Evolutionary conservation across 768 basidiomycete genomes (phyloP).

Genomic region (Tylopilus subfusipes): DNA sequence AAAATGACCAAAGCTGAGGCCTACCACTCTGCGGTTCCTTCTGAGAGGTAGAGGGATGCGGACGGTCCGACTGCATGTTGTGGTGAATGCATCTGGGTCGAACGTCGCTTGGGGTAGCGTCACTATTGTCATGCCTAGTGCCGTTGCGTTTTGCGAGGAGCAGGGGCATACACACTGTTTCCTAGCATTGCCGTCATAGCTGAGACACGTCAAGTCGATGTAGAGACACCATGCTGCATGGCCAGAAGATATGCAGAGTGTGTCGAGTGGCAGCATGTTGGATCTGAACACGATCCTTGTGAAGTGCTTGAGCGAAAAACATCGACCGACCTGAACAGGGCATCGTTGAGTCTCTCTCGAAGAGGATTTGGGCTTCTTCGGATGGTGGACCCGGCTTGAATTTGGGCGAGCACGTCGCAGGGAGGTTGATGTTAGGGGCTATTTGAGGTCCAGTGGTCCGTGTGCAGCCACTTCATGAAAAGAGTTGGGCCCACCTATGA

Average conservation of each 20-base stretch:
- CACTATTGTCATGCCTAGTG: no score
- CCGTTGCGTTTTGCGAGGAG: no score
- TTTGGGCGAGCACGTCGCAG: slow-evolving; percentile 86
- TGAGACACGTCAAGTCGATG: slow-evolving; percentile 91
- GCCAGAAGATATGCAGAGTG: slow-evolving; percentile 75
- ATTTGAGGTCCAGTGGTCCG: no score
- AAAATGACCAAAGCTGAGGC: slow-evolving; percentile 28
- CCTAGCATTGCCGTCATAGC: slow-evolving; percentile 94
- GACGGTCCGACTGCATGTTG: slow-evolving; percentile 55
- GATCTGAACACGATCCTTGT: no score
- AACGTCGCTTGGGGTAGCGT: slow-evolving; percentile 67
- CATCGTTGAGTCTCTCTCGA: slow-evolving; percentile 77
- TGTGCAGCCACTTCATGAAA: no score
- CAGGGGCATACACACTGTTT: slow-evolving; percentile 75
- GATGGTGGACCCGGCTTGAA: slow-evolving; percentile 95
- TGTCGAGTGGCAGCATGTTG: slow-evolving; percentile 55
- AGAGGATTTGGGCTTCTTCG: slow-evolving; percentile 91
- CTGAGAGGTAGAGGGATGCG: slow-evolving; percentile 46
- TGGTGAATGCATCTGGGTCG: slow-evolving; percentile 61
- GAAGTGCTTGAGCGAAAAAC: not conserved
- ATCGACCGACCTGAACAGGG: slow-evolving; percentile 63
- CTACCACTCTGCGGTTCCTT: slow-evolving; percentile 13
- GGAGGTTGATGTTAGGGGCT: slow-evolving; percentile 95
- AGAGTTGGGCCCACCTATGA: slow-evolving; percentile 55
- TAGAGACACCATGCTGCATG: slow-evolving; percentile 93